Base-by-base conservation (phyloP, 208 protist genomes). In the Leishmania aethiopica region DNA sequence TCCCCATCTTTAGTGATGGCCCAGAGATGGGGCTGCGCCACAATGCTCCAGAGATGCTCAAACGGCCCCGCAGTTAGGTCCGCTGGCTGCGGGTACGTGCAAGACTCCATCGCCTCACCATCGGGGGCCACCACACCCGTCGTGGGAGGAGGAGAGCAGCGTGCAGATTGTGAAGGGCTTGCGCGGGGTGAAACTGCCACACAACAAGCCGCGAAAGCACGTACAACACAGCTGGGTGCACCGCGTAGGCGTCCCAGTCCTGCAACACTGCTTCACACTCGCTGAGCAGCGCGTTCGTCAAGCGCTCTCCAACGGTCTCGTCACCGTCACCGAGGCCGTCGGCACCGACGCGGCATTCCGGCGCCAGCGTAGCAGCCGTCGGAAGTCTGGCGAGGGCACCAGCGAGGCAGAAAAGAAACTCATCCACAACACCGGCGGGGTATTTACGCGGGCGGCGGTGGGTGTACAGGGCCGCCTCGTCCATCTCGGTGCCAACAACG, bases 181-280 rank as follows among this genome's bases (percentile, higher is more conserved):
- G 80, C 37, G 77, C 51, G 19, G 89, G 89, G 55, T 89, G 91
- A 78, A 96, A 98, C 84, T 96, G 93, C 93, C 95, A 98, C 7
- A 92, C 28, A 32, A 96, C 79, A 51, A 94, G 82, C 0, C 95
- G 89, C 35, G 90, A 85, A 25, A 95, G 42, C 25, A 96, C 93
- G 84, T 98, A 98, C 53, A 98, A 83, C 19, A 82, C 84, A 40
- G 95, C 77, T 22, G 93, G 91, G 86, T 98, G 95, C 8, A 92
- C 74, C 76, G 88, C 89, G 86, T 96, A 98, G 47, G 91, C 83
- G 70, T 96, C 93, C 93, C 95, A 98, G 83, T 96, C 92, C 51
- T 89, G 77, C 60, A 98, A 76, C 19, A 90, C 81, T 35, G 60
- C 82, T 55, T 94, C 90, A 67, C 89, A 94, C 62, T 93, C 87